A percentile compares a stretch with the other conserved stretches of the same genome.
These are phyloP conservation scores for Teratosphaeria pseudoeucalypti DNA, from an alignment of 2,329 filamentous ascomycete species.

Conservation along the genomic window DNA sequence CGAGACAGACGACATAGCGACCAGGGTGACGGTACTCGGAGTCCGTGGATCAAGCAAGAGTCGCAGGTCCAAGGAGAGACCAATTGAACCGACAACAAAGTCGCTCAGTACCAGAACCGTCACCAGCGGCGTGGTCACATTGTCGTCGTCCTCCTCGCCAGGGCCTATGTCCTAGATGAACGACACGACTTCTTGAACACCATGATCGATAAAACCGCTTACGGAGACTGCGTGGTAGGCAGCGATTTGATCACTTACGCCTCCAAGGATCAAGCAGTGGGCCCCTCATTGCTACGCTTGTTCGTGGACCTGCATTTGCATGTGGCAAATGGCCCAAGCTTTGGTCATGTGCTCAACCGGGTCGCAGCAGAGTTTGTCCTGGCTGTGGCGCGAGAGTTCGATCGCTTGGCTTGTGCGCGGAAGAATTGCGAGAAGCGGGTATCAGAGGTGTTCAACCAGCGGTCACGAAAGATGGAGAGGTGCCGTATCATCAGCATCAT, in stretches of 20 bases:
- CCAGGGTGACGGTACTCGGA: not conserved
- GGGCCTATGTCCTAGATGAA: not conserved
- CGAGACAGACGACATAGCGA: not conserved
- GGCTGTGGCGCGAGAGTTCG: not conserved
- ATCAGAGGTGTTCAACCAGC: not conserved
- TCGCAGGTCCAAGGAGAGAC: not conserved
- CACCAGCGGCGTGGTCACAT: not conserved
- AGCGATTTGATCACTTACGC: not conserved
- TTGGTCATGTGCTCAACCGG: not conserved
- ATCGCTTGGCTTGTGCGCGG: not conserved
- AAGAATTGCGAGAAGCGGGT: not conserved
- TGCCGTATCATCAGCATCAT: slow-evolving; percentile 1
- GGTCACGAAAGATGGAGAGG: not conserved
- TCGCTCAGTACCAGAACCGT: no score
- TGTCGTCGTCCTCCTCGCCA: not conserved
- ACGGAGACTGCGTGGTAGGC: not conserved
- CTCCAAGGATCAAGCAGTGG: not conserved
- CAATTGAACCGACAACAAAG: no score
- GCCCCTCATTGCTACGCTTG: not conserved
- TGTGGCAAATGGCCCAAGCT: not conserved
- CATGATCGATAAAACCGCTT: not conserved
- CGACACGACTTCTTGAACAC: not conserved
- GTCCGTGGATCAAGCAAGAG: not conserved
- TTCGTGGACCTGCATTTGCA: not conserved
- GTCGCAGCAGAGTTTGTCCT: not conserved